Evolutionary conservation across 108 stramenopile genomes (phyloP), one percentile per base, ranked within the genome.

Genomic region (Nitzschia palea): DNA sequence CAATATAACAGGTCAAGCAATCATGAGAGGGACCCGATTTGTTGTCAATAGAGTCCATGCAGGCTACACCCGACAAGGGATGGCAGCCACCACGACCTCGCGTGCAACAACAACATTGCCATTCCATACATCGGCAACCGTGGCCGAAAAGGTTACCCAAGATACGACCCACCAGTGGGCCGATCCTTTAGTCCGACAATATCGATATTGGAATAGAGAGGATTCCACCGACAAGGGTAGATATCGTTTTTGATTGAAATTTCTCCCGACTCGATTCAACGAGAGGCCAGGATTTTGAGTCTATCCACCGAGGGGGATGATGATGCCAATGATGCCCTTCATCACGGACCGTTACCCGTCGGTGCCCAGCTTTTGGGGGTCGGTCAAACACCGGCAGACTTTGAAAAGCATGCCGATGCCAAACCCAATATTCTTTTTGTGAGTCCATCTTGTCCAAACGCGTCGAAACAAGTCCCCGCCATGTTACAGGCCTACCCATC

Each of bases 171-270:
- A 36, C 17, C 14, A 37, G 4, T 74, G 73, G 73, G 74, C 80
- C 27, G 82, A 87, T 72, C 82, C 86, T 22, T 42, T 36, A n/a
- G n/a, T 62, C 10, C 63, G 71, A 6, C 54, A 84, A 25, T 84
- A 85, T 68, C 80, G 80, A 43, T 88, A 78, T 50, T 88, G 87
- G 87, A 88, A 88, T 73, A 79, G 87, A 12, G 83, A 88, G 35
- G 58, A 73, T 20, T 67, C 71, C 15, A 63, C 42, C 12, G 71
- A 67, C 22, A 73, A 73, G 36, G 76, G 76, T 12, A 64, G 68
- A 36, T 81, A 72, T 50, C 67, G 20, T 82, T 69, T 34, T 30
- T 84, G 12, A 63, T 87, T 15, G 83, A 82, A 33, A 76, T 84
- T 61, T 82, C 79, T 12, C 86, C 86, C 10, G 80, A 82, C 22